Base-by-base conservation (phyloP, 1,284 basidiomycete species). In the Amylostereum chailletii region DNA sequence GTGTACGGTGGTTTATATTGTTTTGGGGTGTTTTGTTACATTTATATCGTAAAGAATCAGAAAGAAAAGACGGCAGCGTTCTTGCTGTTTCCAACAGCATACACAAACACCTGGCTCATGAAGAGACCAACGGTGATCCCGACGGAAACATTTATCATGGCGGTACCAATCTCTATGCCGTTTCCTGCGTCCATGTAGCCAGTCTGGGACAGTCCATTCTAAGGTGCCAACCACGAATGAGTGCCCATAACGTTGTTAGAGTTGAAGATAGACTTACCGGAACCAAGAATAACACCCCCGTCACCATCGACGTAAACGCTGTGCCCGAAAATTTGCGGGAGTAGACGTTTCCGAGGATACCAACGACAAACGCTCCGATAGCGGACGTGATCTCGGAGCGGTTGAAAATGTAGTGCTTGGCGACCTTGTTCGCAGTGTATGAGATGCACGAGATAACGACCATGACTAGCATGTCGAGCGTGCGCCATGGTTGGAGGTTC, bases 91-190 rank as follows among this genome's bases (percentile, higher is more conserved):
- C 90, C 90, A 57, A 93, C 90, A 56, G 83, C 86, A 62, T 92
- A 92, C 32, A 93, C 87, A 41, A 93, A 67, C 38, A 89, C 83
- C 59, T 90, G 86, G 57, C 86, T 89, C 72, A 86, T 89, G 68
- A 92, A 93, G 41, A 93, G 63, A 19, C 90, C 90, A 45, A 91
- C 88, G 1, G 89, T 92, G 60, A 93, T 91, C 48, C 90, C 90
- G 56, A 93, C 90, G 1, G 88, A 87, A 43, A 91, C 88, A 51
- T 86, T 79, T 51, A 92, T 87, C 89, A 90, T 89, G 5, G 84
- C 83, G 11, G 78, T 76, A 54, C 85, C 83, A 50, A 87, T 85
- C 56, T 84, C 81, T 46, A 86, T 83, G 11, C 80, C 86, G 58
- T 74, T 81, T 46, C 75, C 81, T 58, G 77, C 81, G 11, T 71